A percentile compares a stretch with the other conserved stretches of the same genome.
Evolutionary conservation across 805 yeast species (phyloP).

Genomic region (Teunomyces tritomae): DNA sequence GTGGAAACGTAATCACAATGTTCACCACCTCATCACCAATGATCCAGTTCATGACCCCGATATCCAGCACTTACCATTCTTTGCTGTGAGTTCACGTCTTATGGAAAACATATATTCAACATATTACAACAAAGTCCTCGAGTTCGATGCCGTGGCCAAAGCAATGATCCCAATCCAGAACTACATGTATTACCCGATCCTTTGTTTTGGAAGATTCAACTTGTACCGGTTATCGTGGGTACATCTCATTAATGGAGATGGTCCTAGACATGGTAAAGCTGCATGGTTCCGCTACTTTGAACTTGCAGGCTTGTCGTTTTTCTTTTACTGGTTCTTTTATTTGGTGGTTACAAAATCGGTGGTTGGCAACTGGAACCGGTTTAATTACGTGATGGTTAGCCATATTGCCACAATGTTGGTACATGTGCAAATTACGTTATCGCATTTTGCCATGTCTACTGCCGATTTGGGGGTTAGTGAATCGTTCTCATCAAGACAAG

Average conservation of each 20-base stretch:
- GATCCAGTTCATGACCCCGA: conserved; percentile 95
- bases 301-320: conserved; percentile 62
- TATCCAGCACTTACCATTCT: conserved; percentile 88
- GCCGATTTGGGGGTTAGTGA: conserved; percentile 80
- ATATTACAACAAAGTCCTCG: conserved; percentile 64
- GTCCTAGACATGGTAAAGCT: conserved; percentile 78
- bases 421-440: conserved; percentile 88
- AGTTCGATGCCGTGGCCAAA: conserved; percentile 67
- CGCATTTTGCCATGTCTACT: conserved; percentile 93
- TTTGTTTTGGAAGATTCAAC: conserved; percentile 82
- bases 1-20: conserved; percentile 95
- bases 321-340: conserved; percentile 82
- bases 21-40: conserved; percentile 88
- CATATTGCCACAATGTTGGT: conserved; percentile 85
- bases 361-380: conserved; percentile 51
- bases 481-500: conserved; percentile 73
- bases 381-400: conserved; percentile 64
- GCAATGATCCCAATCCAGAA: conserved; percentile 61
- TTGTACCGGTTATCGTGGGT: conserved; percentile 79
- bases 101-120: conserved; percentile 74
- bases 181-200: conserved; percentile 71
- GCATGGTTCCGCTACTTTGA: conserved; percentile 86
- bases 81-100: conserved; percentile 75
- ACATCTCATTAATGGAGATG: conserved; percentile 69
- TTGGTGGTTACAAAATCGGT: conserved; percentile 50